Conservation (phyloP, 306 rosid genomes). For the Erythrophleum fordii region DNA sequence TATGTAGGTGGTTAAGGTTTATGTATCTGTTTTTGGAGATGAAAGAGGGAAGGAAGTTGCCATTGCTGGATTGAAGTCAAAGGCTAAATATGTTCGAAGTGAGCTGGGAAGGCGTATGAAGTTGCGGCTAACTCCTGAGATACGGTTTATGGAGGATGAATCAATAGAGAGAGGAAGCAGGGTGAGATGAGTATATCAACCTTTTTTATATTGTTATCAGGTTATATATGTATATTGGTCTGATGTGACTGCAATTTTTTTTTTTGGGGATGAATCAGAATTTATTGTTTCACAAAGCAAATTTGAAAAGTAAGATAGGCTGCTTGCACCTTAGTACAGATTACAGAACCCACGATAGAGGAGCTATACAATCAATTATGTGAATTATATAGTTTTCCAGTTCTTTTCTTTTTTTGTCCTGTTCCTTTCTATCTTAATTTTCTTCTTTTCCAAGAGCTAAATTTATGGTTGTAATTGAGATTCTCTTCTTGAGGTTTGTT, state of each 20-base stretch:
- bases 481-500: constrained; percentile 5
- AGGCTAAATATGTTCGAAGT: constrained; percentile 85
- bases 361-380: background rate
- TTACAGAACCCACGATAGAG: background rate
- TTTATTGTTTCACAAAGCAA: background rate
- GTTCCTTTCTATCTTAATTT: constrained; percentile 3
- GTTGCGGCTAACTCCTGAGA: constrained; percentile 88
- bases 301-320: background rate
- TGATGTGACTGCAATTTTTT: background rate
- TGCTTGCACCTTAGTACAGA: background rate
- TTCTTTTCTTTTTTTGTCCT: background rate
- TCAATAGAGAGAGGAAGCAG: constrained; percentile 95
- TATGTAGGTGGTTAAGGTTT: constrained; percentile 82
- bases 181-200: constrained; percentile 48
- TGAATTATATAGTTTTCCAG: background rate
- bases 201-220: background rate
- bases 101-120: constrained; percentile 87
- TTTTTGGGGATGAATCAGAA: background rate
- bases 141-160: constrained; percentile 89
- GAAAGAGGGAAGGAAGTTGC: constrained; percentile 95
- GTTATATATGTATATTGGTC: background rate
- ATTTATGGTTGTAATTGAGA: background rate
- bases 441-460: background rate
- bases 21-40: constrained; percentile 91
- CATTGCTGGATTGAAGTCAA: constrained; percentile 86